Evolutionary conservation across 2,329 filamentous ascomycete species (phyloP), one percentile per base, ranked within the genome.

Genomic region (Plenodomus lindquistii): DNA sequence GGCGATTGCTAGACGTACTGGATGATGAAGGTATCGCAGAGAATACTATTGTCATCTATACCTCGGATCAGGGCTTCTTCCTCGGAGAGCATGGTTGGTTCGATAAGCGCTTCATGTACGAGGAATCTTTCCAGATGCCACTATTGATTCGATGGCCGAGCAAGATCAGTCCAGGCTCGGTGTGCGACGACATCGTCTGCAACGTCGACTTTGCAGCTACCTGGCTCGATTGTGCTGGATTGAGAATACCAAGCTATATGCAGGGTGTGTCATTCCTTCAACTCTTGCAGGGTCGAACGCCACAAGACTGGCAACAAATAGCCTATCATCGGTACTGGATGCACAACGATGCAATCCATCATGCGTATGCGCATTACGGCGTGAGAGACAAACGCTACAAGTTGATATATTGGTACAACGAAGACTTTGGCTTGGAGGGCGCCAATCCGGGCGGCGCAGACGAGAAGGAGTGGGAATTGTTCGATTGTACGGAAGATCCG

Each of bases 81-180:
- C 74, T 82, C 0, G 79, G 79, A 7, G 80, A 82, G 48, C 80
- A 82, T 50, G 79, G 80, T 44, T 82, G 79, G 79, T 82, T 81
- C 55, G 80, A 82, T 60, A 82, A 82, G 65, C 75, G 80, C 2
- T 81, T 82, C 62, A 81, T 82, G 76, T 82, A 82, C 62, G 79
- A 83, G 52, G 78, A 82, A 61, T 75, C 70, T 13, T 82, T 82
- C 65, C 79, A 82, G 62, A 82, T 82, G 80, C 79, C 80, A 0
- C 79, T 82, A 40, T 58, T 82, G 3, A 70, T 79, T 8, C 73
- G 76, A 0, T 79, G 78, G 39, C 79, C 80, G 0, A 50, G 42
- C 0, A 70, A 71, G 42, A 79, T 81, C 46, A 37, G 44, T 1
- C 47, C 74, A 0, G 70, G 72, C 0, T 67, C 63, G 0, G 63